Percentiles rank a stretch among this genome's conserved stretches.
Conservation (phyloP, 306 rosid species). For the Trifolium fragiferum region DNA sequence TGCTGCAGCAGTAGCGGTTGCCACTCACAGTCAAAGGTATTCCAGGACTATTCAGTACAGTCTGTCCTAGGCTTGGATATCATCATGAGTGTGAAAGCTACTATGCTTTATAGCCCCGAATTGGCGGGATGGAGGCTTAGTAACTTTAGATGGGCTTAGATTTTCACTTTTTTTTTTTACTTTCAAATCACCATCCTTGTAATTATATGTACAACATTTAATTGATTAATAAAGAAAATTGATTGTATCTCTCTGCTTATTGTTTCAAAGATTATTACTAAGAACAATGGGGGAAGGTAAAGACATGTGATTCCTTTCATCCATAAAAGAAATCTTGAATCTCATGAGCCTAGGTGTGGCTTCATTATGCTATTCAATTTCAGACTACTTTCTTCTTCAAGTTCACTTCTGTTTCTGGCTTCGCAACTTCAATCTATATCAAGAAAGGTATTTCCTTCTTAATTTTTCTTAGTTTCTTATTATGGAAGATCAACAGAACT, state of each 20-base stretch:
- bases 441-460: too few species aligned
- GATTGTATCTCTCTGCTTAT: constrained; percentile 1
- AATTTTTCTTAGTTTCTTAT: too few species aligned
- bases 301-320: background rate
- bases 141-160: constrained; percentile 34
- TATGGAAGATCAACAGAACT: too few species aligned
- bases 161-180: constrained; percentile 36
- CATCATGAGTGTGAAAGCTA: constrained; percentile 18
- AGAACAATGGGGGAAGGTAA: background rate
- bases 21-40: constrained; percentile 62
- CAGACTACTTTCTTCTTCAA: too few species aligned
- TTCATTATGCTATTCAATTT: too few species aligned
- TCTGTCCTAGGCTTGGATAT: constrained; percentile 44
- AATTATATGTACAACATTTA: constrained; percentile 46
- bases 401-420: too few species aligned
- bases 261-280: constrained; percentile 5
- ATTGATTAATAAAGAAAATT: constrained; percentile 47
- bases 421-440: too few species aligned
- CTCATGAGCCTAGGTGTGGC: too few species aligned
- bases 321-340: background rate
- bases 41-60: constrained; percentile 53
- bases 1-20: constrained; percentile 60
- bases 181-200: constrained; percentile 41
- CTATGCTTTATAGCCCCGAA: background rate
- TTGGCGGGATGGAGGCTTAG: constrained; percentile 19